phyloP scores from a whole-genome alignment of 1,284 basidiomycete species.

The Microbotryum violaceum region DNA sequence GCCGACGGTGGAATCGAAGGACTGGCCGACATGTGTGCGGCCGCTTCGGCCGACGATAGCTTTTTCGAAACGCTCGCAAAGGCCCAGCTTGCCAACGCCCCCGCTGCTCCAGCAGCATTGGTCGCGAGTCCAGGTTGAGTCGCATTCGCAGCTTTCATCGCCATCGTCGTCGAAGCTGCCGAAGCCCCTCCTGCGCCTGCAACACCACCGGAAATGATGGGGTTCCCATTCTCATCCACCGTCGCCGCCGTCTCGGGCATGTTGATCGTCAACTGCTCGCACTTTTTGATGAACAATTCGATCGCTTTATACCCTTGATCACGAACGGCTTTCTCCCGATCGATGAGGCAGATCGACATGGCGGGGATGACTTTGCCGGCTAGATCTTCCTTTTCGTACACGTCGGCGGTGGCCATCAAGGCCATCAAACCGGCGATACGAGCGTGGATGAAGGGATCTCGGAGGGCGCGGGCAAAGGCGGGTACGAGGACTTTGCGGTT shows the following conservation, averaged over 20 bases:
- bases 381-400: slow-evolving; percentile 80
- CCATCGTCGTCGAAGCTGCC: background rate
- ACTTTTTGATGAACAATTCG: slow-evolving; percentile 70
- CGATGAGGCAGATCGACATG: slow-evolving; percentile 68
- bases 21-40: slow-evolving; percentile 39
- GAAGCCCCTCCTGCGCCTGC: background rate
- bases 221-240: slow-evolving; percentile 39
- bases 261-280: slow-evolving; percentile 66
- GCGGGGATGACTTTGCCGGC: slow-evolving; percentile 80
- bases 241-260: slow-evolving; percentile 64
- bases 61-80: slow-evolving; percentile 76
- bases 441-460: slow-evolving; percentile 86
- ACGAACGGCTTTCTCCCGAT: slow-evolving; percentile 72
- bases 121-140: slow-evolving; percentile 58
- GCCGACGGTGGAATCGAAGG: slow-evolving; percentile 12
- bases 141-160: slow-evolving; percentile 19
- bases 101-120: slow-evolving; percentile 79
- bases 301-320: slow-evolving; percentile 91
- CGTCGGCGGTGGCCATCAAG: slow-evolving; percentile 88
- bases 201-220: slow-evolving; percentile 37
- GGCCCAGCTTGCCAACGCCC: slow-evolving; percentile 86
- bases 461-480: slow-evolving; percentile 82
- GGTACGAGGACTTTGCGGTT: slow-evolving; percentile 92
- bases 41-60: slow-evolving; percentile 44
- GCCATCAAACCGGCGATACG: slow-evolving; percentile 93